Evolutionary conservation across 2,329 filamentous ascomycete species (phyloP), one percentile per base, ranked within the genome.

Genomic region (Pseudopithomyces chartarum): DNA sequence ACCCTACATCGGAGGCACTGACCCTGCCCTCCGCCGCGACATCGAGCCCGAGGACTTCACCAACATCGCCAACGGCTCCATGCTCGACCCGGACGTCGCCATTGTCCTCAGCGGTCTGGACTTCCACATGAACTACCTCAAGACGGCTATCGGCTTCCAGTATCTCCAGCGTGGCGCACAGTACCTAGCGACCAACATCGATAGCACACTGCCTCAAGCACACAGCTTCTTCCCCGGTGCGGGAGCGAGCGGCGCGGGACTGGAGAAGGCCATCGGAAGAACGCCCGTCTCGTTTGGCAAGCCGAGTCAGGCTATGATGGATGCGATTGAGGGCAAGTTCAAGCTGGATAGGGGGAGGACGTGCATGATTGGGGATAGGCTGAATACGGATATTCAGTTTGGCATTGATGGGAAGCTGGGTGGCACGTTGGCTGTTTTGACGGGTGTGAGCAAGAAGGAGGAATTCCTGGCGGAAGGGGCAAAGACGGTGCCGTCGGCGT

Each of bases 241-340:
- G 0, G 95, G 95, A 1, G 89, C 91, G 1, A 88, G 91, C 61
- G 88, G 89, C 48, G 87, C 91, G 23, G 91, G 92, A 1, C 78
- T 99, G 57, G 82, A 89, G 52, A 89, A 90, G 61, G 79, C 80
- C 3, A 79, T 78, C 17, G 83, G 83, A 2, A 78, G 85, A 73
- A 82, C 90, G 67, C 94, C 95, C 0, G 78, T 92, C 32, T 87
- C 91, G 2, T 80, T 98, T 39, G 95, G 95, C 0, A 99, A 99
- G 80, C 95, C 95, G 2, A 97, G 92, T 73, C 92, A 97, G 80
- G 94, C 94, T 3, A 99, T 99, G 95, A 97, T 99, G 94, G 94
- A 98, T 75, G 92, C 95, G 2, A 90, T 99, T 55, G 94, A 98
- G 81, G 94, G 94, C 56, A 97, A 96, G 77, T 97, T 98, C 76